These are phyloP conservation scores for Thielaviopsis musarum DNA, from an alignment of 2,329 filamentous ascomycete species.

Conservation along the genomic window DNA sequence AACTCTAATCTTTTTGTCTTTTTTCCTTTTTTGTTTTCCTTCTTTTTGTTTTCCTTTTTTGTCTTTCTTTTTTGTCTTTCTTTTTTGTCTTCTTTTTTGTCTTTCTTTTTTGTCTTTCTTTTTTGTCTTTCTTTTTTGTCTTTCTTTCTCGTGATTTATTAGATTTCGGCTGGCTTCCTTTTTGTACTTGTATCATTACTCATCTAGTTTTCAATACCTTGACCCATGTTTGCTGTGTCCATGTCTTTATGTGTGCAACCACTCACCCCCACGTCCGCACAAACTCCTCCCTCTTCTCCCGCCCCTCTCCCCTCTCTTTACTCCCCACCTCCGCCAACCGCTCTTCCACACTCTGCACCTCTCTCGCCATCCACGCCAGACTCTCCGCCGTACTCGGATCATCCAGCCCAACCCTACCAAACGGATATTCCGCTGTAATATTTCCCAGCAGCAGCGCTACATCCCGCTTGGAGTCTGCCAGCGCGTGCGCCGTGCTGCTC, in stretches of 20 bases:
- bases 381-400: slow-evolving; percentile 36
- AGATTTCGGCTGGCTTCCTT: background rate
- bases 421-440: slow-evolving; percentile 35
- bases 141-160: background rate
- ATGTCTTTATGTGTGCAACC: background rate
- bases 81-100: background rate
- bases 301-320: slow-evolving; percentile 22
- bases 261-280: slow-evolving; percentile 25
- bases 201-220: background rate
- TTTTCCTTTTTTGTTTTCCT: background rate
- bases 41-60: background rate
- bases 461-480: slow-evolving; percentile 31
- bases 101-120: background rate
- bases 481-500: slow-evolving; percentile 21
- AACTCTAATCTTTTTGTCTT: background rate
- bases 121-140: background rate
- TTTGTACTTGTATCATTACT: background rate
- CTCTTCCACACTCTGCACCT: slow-evolving; percentile 25
- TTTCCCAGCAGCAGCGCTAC: slow-evolving; percentile 33
- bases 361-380: slow-evolving; percentile 29
- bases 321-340: slow-evolving; percentile 24
- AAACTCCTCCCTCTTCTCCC: slow-evolving; percentile 32
- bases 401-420: slow-evolving; percentile 29
- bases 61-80: background rate
- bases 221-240: too few relatives aligned